Evolutionary conservation across 495 filamentous ascomycete genomes (phyloP), one percentile per base, ranked within the genome.

Genomic region (Penicillium verhagenii): DNA sequence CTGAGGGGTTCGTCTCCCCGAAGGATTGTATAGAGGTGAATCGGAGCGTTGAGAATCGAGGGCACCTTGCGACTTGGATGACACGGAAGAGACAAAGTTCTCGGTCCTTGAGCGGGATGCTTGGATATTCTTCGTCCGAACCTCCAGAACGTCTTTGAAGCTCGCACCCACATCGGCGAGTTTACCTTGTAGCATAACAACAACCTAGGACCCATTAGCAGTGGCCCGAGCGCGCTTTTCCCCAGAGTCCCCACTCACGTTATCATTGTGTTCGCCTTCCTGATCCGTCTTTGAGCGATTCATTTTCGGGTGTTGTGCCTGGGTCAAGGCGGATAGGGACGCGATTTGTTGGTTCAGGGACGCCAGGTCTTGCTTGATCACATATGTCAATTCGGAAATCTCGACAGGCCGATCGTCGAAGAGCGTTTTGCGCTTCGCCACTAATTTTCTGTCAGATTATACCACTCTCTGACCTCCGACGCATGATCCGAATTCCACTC

Each of bases 51-150:
- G 65, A 46, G 75, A 61, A 44, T 82, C 73, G 40, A 83, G 68
- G 0, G 86, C 82, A 3, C 77, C 80, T 56, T 90, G 89, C 28
- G 88, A 84, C 53, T 93, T 91, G 37, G 88, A 83, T 3, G 88
- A 89, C 37, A 95, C 91, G 11, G 89, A 91, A 2, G 89, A 92
- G 20, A 97, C 89, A 57, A 98, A 98, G 64, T 97, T 94, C 69
- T 98, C 95, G 46, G 94, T 97, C 52, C 94, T 77, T 38, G 90
- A 87, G 31, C 91, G 82, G 40, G 90, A 93, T 11, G 95, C 95
- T 71, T 97, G 95, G 47, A 97, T 96, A 71, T 98, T 98, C 77
- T 97, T 96, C 42, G 94, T 98, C 26, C 94, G 86, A 20, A 96
- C 91, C 67, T 98, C 94, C 11, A 97, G 80, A 0, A 97, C 93